Percentiles rank a stretch among this genome's conserved stretches.
phyloP scores from a whole-genome alignment of 805 yeast species.

The Hanseniaspora lindneri region DNA sequence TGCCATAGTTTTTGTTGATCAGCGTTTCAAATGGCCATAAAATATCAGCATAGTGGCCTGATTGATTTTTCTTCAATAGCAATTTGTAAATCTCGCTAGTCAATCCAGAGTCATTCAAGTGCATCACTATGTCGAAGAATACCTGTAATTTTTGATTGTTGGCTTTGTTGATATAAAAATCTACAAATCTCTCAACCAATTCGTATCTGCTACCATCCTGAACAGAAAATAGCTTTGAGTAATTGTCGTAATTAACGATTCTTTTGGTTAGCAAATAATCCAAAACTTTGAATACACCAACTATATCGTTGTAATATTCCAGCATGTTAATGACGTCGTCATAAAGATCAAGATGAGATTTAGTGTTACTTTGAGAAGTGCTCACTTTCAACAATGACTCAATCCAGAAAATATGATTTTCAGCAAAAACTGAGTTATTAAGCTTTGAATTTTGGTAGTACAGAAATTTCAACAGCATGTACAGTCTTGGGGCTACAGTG shows the following conservation, averaged over 20 bases:
- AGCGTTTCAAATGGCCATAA: conserved; percentile 15
- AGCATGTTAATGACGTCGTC: background rate
- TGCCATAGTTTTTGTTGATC: conserved; percentile 7
- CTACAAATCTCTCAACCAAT: background rate
- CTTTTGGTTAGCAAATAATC: background rate
- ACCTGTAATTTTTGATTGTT: background rate
- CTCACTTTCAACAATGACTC: background rate
- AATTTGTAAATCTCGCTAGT: background rate
- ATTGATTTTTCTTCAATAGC: background rate
- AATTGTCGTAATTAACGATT: background rate
- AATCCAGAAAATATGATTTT: background rate
- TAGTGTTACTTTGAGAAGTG: background rate
- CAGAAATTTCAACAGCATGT: background rate
- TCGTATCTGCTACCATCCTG: background rate
- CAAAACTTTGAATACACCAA: conserved; percentile 9
- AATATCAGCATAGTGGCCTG: background rate
- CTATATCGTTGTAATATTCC: conserved; percentile 3
- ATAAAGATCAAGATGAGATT: background rate
- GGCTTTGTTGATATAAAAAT: conserved; percentile 3
- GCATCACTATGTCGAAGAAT: conserved; percentile 9
- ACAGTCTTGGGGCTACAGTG: background rate
- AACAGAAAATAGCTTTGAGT: background rate
- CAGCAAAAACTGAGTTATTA: background rate
- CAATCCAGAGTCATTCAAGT: background rate
- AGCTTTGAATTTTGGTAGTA: background rate